Conservation (phyloP, 805 yeast genomes). For the Trichomonascus vanleenenianus region DNA sequence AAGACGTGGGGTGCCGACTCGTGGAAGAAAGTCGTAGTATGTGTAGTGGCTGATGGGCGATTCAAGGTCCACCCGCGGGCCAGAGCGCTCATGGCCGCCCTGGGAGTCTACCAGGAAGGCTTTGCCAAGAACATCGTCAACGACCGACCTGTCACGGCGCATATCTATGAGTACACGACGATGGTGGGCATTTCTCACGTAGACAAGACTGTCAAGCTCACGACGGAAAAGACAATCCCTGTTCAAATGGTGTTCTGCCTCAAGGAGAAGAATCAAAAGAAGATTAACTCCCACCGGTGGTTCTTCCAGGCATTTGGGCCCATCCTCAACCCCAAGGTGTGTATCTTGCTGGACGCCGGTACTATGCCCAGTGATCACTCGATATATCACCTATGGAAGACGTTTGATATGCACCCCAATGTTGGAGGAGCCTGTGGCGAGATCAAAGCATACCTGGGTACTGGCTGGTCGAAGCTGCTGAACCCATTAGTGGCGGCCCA, state of each 20-base stretch:
- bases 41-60: slow-evolving; percentile 89
- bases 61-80: slow-evolving; percentile 73
- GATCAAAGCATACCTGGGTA: slow-evolving; percentile 78
- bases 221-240: slow-evolving; percentile 62
- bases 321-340: slow-evolving; percentile 70
- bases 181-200: slow-evolving; percentile 76
- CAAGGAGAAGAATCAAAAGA: slow-evolving; percentile 81
- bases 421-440: slow-evolving; percentile 99
- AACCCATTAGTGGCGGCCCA: slow-evolving; percentile 95
- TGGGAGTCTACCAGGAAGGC: slow-evolving; percentile 93
- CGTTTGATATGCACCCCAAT: slow-evolving; percentile 62
- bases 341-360: slow-evolving; percentile 87
- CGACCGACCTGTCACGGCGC: slow-evolving; percentile 73
- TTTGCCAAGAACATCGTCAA: slow-evolving; percentile 89
- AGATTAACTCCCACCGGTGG: slow-evolving; percentile 96
- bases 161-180: slow-evolving; percentile 88
- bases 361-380: slow-evolving; percentile 84
- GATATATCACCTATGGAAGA: slow-evolving; percentile 81
- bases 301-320: slow-evolving; percentile 89
- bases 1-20: slow-evolving; percentile 90
- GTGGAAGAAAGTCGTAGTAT: slow-evolving; percentile 90
- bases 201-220: slow-evolving; percentile 47
- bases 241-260: slow-evolving; percentile 83
- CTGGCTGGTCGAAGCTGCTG: slow-evolving; percentile 42
- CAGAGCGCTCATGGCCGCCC: slow-evolving; percentile 68